Evolutionary conservation across 768 basidiomycete species (phyloP), one percentile per base, ranked within the genome.

Genomic region (Leccinum uliginosum): DNA sequence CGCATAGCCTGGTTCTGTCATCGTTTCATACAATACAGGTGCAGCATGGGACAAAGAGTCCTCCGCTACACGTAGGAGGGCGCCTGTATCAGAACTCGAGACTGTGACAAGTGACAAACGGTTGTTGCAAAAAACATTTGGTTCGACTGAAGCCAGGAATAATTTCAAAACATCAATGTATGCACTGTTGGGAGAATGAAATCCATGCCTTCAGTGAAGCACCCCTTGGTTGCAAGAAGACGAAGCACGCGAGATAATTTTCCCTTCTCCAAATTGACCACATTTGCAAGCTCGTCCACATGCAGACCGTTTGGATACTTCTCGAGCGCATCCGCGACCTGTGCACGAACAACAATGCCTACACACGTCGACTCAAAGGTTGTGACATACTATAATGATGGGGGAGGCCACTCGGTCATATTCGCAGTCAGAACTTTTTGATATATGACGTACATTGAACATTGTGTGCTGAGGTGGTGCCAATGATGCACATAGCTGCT

Each of bases 231-330:
- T 1, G 72, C 70, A 30, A 73, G 71, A 6, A 64, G 54, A 40
- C 73, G 68, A 24, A 73, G 60, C 29, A 72, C 52, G 1, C 69
- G 70, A 43, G 61, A 47, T 15, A 73, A 67, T 34, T 74, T 73
- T 1, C 60, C 61, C 40, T 59, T 59, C 19, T 71, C 67, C 26
- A 71, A 21, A 15, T 49, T 56, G 27, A 70, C 64, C 40, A 60
- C 43, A 43, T 60, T 56, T 15, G 67, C 48, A 15, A 73, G 65
- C 46, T 71, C 63, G 1, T 61, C 51, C 4, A 70, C 58, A 35
- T 62, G 66, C n/a, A 73, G 56, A 27, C 73, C 73, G 4, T 67
- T 24, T 1, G 72, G 73, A 24, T 64, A 51, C 6, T 34, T 54
- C 29, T 57, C 57, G 2, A 74, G 53, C 55, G 7, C 21, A 23